These are phyloP conservation scores for Taiozyma onychis DNA, from an alignment of 1,139 yeast genomes.

Conservation along the genomic window DNA sequence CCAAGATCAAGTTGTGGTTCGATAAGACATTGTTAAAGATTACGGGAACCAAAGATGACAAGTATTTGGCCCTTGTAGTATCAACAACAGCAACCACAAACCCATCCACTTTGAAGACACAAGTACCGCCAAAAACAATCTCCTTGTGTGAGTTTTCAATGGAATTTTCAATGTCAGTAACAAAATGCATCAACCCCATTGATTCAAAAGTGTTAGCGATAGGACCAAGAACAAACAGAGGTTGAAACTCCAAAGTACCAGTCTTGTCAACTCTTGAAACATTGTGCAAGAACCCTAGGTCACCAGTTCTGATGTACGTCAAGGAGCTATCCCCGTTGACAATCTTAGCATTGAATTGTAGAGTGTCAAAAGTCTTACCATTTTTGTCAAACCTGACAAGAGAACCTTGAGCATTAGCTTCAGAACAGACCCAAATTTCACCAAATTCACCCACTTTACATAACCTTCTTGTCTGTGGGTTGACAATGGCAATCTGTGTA, in stretches of 20 bases:
- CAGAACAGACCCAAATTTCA: slow-evolving; percentile 94
- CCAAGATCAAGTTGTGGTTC: slow-evolving; percentile 80
- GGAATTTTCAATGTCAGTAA: slow-evolving; percentile 73
- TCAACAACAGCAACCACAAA: slow-evolving; percentile 78
- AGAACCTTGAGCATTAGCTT: slow-evolving; percentile 53
- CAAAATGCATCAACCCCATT: slow-evolving; percentile 88
- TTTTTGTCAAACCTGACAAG: slow-evolving; percentile 15
- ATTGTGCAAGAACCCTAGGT: slow-evolving; percentile 84
- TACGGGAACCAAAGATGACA: slow-evolving; percentile 78
- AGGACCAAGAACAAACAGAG: slow-evolving; percentile 78
- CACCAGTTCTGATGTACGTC: slow-evolving; percentile 83
- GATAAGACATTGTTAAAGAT: slow-evolving; percentile 74
- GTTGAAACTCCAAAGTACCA: slow-evolving; percentile 56
- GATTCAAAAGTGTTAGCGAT: slow-evolving; percentile 89
- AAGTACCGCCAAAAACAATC: slow-evolving; percentile 54
- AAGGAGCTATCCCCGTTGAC: slow-evolving; percentile 57
- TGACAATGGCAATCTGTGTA: slow-evolving; percentile 89
- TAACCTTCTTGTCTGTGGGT: slow-evolving; percentile 77
- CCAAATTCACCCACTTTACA: slow-evolving; percentile 96
- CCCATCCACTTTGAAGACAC: slow-evolving; percentile 81
- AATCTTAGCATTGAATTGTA: slow-evolving; percentile 26
- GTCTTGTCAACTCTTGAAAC: slow-evolving; percentile 45
- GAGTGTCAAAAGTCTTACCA: slow-evolving; percentile 11
- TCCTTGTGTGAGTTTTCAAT: slow-evolving; percentile 62
- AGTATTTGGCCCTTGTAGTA: slow-evolving; percentile 41